These are phyloP conservation scores for Closterium sp. DNA, from an alignment of 139 green algal species.

Conservation along the genomic window DNA sequence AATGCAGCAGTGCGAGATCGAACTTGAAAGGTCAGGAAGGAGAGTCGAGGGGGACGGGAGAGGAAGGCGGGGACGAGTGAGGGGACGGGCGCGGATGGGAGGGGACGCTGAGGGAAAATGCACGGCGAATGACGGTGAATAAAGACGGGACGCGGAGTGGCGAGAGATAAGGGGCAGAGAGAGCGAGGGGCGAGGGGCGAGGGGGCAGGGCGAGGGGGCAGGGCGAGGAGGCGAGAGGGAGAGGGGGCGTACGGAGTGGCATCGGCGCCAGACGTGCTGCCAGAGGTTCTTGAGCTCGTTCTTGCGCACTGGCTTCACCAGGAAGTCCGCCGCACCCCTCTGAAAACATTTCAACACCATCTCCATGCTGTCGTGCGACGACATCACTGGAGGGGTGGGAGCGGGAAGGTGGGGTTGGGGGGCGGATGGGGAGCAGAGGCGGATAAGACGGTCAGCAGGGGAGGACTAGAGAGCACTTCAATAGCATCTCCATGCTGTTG, in stretches of 20 bases:
- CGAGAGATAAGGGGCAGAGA: not conserved
- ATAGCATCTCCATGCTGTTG: conserved; percentile 45
- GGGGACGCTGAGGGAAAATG: too few relatives aligned
- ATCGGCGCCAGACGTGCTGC: conserved; percentile 72
- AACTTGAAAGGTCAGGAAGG: too few relatives aligned
- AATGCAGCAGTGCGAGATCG: too few relatives aligned
- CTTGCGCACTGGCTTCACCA: conserved; percentile 78
- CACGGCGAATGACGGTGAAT: too few relatives aligned
- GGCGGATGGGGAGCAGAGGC: too few relatives aligned
- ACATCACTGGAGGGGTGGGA: too few relatives aligned
- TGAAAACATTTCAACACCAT: conserved; percentile 62
- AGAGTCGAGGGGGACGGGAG: too few relatives aligned
- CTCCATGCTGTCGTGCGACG: conserved; percentile 48
- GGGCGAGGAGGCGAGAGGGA: not conserved
- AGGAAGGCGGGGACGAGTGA: too few relatives aligned
- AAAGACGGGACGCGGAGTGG: not conserved
- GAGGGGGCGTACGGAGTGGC: conserved; percentile 34
- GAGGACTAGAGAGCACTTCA: conserved; percentile 50
- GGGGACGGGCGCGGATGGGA: not conserved
- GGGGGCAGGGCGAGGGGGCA: not conserved
- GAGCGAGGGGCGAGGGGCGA: not conserved
- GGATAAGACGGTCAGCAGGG: too few relatives aligned
- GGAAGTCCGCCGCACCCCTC: conserved; percentile 80
- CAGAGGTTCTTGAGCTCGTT: conserved; percentile 85
- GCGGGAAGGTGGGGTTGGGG: too few relatives aligned